Evolutionary conservation across 306 rosid genomes (phyloP).

Genomic region (Medicago lupulina): DNA sequence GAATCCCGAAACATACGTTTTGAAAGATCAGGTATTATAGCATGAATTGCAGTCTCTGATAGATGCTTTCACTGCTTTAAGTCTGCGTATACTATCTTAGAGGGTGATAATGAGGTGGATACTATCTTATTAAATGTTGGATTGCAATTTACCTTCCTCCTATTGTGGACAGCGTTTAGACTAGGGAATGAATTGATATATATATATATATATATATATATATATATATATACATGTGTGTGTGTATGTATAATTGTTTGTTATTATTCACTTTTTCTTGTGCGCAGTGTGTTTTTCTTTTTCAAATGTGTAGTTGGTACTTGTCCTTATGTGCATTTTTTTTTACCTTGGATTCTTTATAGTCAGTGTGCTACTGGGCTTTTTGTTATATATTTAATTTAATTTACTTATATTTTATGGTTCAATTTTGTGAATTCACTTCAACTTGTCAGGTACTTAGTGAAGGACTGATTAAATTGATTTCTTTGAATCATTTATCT

Average conservation of each 20-base stretch:
- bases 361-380: background rate
- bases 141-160: background rate
- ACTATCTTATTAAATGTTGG: background rate
- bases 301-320: background rate
- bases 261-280: background rate
- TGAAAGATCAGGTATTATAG: constrained; percentile 65
- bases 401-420: background rate
- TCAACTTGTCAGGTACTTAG: background rate
- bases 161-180: background rate
- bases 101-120: background rate
- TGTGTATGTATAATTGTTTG: background rate
- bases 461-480: background rate
- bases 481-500: background rate
- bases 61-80: background rate
- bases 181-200: background rate
- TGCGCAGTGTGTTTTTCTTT: background rate
- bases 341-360: background rate
- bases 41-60: background rate
- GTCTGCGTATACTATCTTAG: background rate
- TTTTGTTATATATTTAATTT: background rate
- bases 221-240: no score
- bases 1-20: constrained; percentile 79
- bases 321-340: background rate
- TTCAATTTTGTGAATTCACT: background rate
- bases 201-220: no score